phyloP scores from a whole-genome alignment of 352 stramenopile genomes.

The Phytopythium montanum region DNA sequence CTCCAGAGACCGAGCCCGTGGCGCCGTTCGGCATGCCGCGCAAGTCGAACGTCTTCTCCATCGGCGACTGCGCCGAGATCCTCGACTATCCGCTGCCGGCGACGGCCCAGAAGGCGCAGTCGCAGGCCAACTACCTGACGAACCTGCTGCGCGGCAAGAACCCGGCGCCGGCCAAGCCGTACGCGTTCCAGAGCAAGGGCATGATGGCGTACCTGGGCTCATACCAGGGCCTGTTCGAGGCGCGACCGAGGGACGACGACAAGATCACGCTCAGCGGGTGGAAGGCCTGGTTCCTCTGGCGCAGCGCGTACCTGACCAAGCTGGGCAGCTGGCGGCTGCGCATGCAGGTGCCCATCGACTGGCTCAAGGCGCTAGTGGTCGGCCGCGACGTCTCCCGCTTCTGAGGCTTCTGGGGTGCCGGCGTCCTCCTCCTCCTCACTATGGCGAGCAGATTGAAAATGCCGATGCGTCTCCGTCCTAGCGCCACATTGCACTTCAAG shows the following conservation, averaged over 20 bases:
- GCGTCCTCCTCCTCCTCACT: background rate
- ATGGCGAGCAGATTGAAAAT: background rate
- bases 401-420: no score
- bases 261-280: conserved; percentile 78
- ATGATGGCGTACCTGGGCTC: conserved; percentile 95
- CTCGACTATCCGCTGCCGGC: conserved; percentile 85
- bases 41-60: conserved; percentile 90
- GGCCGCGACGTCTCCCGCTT: conserved; percentile 95
- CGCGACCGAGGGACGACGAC: conserved; percentile 39
- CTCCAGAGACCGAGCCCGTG: conserved; percentile 44
- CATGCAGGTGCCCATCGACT: conserved; percentile 95
- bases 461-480: background rate
- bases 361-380: conserved; percentile 96
- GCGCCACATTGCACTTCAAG: background rate
- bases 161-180: conserved; percentile 44
- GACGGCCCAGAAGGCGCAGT: conserved; percentile 90
- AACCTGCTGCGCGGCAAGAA: conserved; percentile 55
- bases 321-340: conserved; percentile 92
- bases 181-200: conserved; percentile 80
- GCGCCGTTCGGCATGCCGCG: conserved; percentile 61
- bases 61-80: conserved; percentile 93
- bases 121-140: conserved; percentile 64
- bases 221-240: conserved; percentile 91
- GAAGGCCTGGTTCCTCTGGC: conserved; percentile 91
- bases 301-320: conserved; percentile 95